Evolutionary conservation across 176 grass and related monocot species (phyloP).

Genomic region (Avena insularis): DNA sequence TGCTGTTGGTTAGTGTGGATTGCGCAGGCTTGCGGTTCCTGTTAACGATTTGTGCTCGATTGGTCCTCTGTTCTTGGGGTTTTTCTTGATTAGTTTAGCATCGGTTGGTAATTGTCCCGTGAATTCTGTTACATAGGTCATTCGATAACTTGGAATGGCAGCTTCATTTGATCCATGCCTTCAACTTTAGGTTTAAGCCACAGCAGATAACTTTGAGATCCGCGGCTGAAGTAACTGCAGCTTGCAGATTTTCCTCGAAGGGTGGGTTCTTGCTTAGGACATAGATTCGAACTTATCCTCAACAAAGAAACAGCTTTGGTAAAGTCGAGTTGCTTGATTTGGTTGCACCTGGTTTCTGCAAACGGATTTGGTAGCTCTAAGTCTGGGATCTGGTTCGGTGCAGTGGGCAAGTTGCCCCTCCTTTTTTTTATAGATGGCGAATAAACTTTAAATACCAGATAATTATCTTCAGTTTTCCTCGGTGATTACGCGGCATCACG

Average conservation of each 20-base stretch:
- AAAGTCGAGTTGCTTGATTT: conserved; percentile 28
- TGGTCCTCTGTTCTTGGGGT: not conserved
- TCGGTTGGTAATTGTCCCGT: no score
- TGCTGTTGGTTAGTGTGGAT: not conserved
- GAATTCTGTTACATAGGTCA: no score
- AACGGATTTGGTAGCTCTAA: conserved; percentile 30
- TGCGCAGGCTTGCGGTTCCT: not conserved
- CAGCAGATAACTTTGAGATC: not conserved
- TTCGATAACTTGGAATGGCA: not conserved
- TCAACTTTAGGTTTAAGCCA: not conserved
- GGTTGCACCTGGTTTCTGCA: conserved; percentile 41
- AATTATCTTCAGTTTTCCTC: conserved; percentile 16
- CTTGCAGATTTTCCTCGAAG: not conserved
- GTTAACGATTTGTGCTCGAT: not conserved
- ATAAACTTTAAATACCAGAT: conserved; percentile 18
- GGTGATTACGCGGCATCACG: not conserved
- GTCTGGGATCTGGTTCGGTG: conserved; percentile 17
- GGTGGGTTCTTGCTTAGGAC: conserved; percentile 31
- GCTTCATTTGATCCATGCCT: not conserved
- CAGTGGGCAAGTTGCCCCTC: conserved; percentile 26
- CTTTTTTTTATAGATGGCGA: not conserved
- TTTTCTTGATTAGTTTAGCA: no score
- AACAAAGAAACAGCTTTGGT: not conserved
- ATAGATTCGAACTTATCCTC: not conserved
- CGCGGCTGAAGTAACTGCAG: not conserved